Base-by-base conservation (phyloP, 2,329 filamentous ascomycete species). In the Huntiella decipiens region DNA sequence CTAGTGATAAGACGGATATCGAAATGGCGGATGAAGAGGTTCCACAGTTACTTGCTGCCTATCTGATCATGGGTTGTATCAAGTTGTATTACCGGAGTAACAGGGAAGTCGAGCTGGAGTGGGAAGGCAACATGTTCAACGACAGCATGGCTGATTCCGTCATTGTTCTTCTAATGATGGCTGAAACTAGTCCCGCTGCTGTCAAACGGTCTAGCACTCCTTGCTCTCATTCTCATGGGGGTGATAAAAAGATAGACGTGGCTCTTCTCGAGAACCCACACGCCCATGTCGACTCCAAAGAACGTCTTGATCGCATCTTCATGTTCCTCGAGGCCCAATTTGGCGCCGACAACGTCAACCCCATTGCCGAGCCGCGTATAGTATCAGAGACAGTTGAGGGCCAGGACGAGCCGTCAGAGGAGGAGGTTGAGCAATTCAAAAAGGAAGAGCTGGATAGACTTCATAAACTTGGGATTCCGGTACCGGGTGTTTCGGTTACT, bases 271-370 rank as follows among this genome's bases (percentile, higher is more conserved):
- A 63, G 17, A 91, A 94, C 57, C 80, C 79, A 0, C 85, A 93
- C 60, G 73, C 79, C 10, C 72, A 80, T 38, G 63, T 85, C 37
- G 72, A 72, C 7, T 70, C 86, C 0, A 69, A 79, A 38, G 84
- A 93, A 54, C 80, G 84, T 36, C 76, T 96, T 36, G 74, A 80
- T 51, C 79, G 88, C 32, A 75, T 98, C 15, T 81, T 92, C 63
- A 83, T 94, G 76, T 94, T 98, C 66, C 78, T 98, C 11, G 91
- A 98, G 66, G 83, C 87, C 2, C 91, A 98, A 60, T 98, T 98
- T 57, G 91, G 91, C 51, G 69, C 75, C 31, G 79, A 91, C 52
- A 79, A 84, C 50, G 77, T 96, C 47, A 68, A 73, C 0, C 86
- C 88, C 4, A 82, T 96, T 53, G 71, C 78, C 35, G 66, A 62